phyloP scores from a whole-genome alignment of 352 stramenopile species.

The Globisporangium nunn region DNA sequence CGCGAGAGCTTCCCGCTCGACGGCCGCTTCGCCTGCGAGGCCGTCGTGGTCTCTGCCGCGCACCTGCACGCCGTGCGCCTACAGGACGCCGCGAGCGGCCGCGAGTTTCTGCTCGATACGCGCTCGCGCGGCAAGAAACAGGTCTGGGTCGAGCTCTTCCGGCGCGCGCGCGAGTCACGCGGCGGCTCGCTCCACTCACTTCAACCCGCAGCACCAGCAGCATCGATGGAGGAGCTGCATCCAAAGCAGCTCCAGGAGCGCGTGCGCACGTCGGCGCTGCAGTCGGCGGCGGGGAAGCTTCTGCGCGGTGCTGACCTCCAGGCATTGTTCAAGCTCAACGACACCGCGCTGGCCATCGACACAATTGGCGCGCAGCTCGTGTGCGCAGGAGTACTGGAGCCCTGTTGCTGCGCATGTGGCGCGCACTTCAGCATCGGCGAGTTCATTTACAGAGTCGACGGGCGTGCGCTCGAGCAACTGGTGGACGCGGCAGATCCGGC shows the following conservation, averaged over 20 bases:
- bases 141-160: constrained; percentile 49
- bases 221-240: not conserved
- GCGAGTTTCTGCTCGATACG: constrained; percentile 41
- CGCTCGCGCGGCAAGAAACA: constrained; percentile 34
- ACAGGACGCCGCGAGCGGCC: constrained; percentile 27
- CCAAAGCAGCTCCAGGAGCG: constrained; percentile 6
- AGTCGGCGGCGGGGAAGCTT: constrained; percentile 17
- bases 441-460: constrained; percentile 29
- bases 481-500: not conserved
- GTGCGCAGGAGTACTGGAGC: constrained; percentile 19
- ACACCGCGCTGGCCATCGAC: constrained; percentile 12
- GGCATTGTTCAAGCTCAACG: constrained; percentile 17
- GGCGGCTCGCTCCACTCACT: constrained; percentile 10
- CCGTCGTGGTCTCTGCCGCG: constrained; percentile 51
- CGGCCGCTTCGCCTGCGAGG: constrained; percentile 34
- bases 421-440: constrained; percentile 20
- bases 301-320: constrained; percentile 28
- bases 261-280: constrained; percentile 17
- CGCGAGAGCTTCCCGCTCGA: constrained; percentile 30
- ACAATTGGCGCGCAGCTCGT: constrained; percentile 24
- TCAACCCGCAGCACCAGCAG: not conserved
- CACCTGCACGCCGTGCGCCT: constrained; percentile 53
- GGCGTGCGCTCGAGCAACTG: constrained; percentile 4
- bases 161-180: constrained; percentile 16
- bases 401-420: constrained; percentile 25